Conservation (phyloP, 768 basidiomycete species). For the Xerocomus spinulosus region DNA sequence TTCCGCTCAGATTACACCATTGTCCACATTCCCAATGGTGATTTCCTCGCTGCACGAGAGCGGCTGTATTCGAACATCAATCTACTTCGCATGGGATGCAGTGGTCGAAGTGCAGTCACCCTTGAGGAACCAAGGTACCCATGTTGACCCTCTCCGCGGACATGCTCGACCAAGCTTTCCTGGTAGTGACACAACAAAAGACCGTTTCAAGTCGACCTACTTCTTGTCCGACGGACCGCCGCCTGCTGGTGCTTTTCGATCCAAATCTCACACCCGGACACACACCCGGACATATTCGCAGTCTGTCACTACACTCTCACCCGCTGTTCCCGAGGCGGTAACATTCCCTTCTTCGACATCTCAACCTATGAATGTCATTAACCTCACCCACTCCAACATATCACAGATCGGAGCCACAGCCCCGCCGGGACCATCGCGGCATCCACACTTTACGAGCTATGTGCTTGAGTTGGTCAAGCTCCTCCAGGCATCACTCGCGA, state of each 20-base stretch:
- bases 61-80: conserved; percentile 79
- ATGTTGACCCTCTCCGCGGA: conserved; percentile 3
- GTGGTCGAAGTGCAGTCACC: conserved; percentile 71
- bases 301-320: conserved; percentile 20
- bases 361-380: conserved; percentile 14
- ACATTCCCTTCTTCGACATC: conserved; percentile 23
- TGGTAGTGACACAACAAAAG: conserved; percentile 69
- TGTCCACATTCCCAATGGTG: conserved; percentile 65
- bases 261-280: conserved; percentile 28
- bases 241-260: conserved; percentile 18
- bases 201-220: conserved; percentile 72
- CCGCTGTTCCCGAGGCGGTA: conserved; percentile 19
- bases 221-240: conserved; percentile 44
- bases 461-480: conserved; percentile 76
- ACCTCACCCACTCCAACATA: conserved; percentile 13
- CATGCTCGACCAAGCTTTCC: conserved; percentile 9
- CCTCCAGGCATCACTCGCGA: conserved; percentile 62
- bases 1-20: conserved; percentile 87
- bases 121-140: conserved; percentile 66
- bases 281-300: conserved; percentile 31
- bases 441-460: conserved; percentile 51
- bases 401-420: conserved; percentile 8
- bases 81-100: conserved; percentile 78
- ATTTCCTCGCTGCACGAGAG: conserved; percentile 58
- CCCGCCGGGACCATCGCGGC: conserved; percentile 17